Percentiles rank a stretch among this genome's conserved stretches.
phyloP scores from a whole-genome alignment of 139 green algal species.

The Edaphochlamys debaryana region DNA sequence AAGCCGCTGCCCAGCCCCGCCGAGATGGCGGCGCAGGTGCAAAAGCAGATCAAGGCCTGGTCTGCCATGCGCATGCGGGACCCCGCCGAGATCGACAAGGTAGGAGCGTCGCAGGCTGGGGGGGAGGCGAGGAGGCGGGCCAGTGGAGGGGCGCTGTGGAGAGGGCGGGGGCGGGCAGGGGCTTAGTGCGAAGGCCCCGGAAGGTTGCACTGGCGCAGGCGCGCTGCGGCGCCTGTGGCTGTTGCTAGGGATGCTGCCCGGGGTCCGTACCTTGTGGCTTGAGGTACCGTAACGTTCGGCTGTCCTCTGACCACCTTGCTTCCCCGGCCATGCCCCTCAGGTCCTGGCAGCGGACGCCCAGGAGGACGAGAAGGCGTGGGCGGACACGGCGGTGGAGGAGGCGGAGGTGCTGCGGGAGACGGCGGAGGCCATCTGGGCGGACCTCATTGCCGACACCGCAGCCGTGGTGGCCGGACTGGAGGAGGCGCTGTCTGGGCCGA shows the following conservation, averaged over 20 bases:
- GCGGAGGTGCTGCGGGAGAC: slow-evolving; percentile 54
- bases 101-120: background rate
- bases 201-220: too few species aligned
- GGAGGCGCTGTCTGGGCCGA: too few species aligned
- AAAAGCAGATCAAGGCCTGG: slow-evolving; percentile 37
- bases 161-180: too few species aligned
- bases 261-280: too few species aligned
- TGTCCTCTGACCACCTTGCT: too few species aligned
- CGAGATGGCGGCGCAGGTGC: slow-evolving; percentile 38
- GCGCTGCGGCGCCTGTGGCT: too few species aligned
- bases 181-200: too few species aligned
- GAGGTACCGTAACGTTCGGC: too few species aligned
- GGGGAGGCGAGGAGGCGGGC: too few species aligned
- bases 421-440: slow-evolving; percentile 36
- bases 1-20: slow-evolving; percentile 45
- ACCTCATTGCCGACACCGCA: slow-evolving; percentile 46
- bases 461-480: slow-evolving; percentile 33
- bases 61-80: slow-evolving; percentile 32
- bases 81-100: slow-evolving; percentile 10
- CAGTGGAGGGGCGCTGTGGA: too few species aligned
- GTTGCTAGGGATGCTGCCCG: too few species aligned
- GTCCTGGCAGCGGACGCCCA: slow-evolving; percentile 21
- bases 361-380: slow-evolving; percentile 32
- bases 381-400: slow-evolving; percentile 44
- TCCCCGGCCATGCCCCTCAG: background rate